Evolutionary conservation across 192 early-diverging fungal species (phyloP), one percentile per base, ranked within the genome.

Genomic region (Coemansia sp.): DNA sequence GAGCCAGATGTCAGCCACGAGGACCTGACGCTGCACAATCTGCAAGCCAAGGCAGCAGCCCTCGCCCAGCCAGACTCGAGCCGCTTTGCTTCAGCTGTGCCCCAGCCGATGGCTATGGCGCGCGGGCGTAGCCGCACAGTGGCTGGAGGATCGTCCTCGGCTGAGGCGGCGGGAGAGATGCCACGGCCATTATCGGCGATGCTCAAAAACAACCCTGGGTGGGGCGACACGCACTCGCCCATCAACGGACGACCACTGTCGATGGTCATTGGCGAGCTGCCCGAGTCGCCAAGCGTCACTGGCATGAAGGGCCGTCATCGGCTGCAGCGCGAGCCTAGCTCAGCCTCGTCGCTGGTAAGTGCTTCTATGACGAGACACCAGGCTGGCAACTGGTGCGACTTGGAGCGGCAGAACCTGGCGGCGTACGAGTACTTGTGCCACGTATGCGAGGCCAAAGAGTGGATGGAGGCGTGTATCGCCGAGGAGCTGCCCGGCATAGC

Each of bases 341-440:
- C 67, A 43, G 38, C 60, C 22, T 65, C 69, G 51, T 51, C 67
- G 24, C 62, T 38, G 24, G 51, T 49, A 20, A 57, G 44, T n/a
- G 63, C 3, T 16, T 16, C 29, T 33, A 18, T 34, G 27, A 59
- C 8, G 12, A 27, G 57, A 33, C n/a, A 22, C 61, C 31, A 38
- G 40, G 61, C 61, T n/a, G 61, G 61, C 38, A 84, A 84, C 65
- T 97, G 94, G 96, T 93, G 95, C 87, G 97, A 99, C 76, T 72
- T 90, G 34, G 92, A 95, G 79, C 85, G 98, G 60, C 88, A 88
- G 51, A 91, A 95, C 54, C 72, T 98, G 43, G 93, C 94, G 38
- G 97, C 97, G n/a, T 98, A 98, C 81, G 98, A 99, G 85, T 99
- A 99, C 70, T 88, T 98, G 6, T 98, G 98, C 70, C 98, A 98